Base-by-base conservation (phyloP, 2,329 filamentous ascomycete species). In the Arthrobotrys pseudoclavata region DNA sequence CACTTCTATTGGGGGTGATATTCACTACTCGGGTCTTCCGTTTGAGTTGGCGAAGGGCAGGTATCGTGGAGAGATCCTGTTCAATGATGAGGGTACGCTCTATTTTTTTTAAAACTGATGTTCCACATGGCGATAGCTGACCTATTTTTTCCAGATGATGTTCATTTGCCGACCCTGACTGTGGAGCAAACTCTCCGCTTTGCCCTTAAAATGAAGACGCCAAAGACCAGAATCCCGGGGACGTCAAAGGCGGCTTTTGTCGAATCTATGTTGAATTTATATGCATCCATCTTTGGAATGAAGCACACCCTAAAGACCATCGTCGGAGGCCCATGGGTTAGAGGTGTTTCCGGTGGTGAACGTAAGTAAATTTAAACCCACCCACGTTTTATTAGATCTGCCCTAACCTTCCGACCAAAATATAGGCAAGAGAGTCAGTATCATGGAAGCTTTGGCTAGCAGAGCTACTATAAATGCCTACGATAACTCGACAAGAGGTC, bases 401-500 rank as follows among this genome's bases (percentile, higher is more conserved):
- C 18, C 24, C 50, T 53, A n/a, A 60, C 26, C 2, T 29, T 47
- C 13, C 9, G 20, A n/a, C 12, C 24, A 2, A 13, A 50, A 45
- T 69, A 24, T 57, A 76, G 71, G 71, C 47, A 77, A 77, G 37
- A 90, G 92, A 81, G 92, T 93, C 7, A 91, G 89, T 22, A 93
- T 95, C 79, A 91, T 91, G 0, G 92, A 95, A 83, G 92, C 91
- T 0, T 84, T 95, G 22, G 90, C 91, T 3, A 91, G 91, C 5
- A 91, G 92, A 83, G 89, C 89, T 0, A 89, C 90, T 0, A 90
- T 94, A 0, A 89, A 92, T 37, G 91, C 90, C 79, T 94, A 91
- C 91, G 92, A 95, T 80, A 95, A 95, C 83, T 91, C 89, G 0
- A 95, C 92, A 0, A 86, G 92, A 57, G 92, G 92, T n/a, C 85